Conservation (phyloP, 345 rosid genomes). For the Heritiera fomes region DNA sequence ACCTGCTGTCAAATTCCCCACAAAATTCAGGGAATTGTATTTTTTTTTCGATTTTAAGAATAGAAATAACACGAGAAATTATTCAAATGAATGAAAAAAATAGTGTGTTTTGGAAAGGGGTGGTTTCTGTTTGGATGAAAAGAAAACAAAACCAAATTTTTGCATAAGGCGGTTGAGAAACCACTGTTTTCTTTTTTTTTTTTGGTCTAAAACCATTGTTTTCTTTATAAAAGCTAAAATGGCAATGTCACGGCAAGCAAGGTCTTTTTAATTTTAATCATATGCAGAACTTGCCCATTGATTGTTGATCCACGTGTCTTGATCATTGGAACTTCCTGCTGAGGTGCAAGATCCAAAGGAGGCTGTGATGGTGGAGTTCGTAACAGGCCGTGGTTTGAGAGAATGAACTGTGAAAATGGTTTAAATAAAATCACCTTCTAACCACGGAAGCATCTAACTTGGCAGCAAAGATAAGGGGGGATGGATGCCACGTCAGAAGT, state of each 20-base stretch:
- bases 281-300: background rate
- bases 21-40: background rate
- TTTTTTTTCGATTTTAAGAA: background rate
- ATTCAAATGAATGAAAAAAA: background rate
- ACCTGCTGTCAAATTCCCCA: background rate
- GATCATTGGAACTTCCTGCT: background rate
- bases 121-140: constrained; percentile 13
- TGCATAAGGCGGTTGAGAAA: constrained; percentile 18
- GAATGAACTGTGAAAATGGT: background rate
- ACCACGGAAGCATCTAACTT: constrained; percentile 11
- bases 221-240: background rate
- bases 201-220: no score
- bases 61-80: background rate
- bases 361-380: background rate
- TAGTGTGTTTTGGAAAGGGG: no score
- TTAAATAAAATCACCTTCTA: background rate
- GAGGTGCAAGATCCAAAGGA: background rate
- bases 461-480: background rate
- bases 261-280: background rate
- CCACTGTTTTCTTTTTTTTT: background rate
- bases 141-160: background rate
- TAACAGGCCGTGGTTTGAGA: background rate
- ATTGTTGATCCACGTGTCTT: background rate
- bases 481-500: constrained; percentile 13
- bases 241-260: background rate